These are phyloP conservation scores for Annulohypoxylon moriforme DNA, from an alignment of 495 filamentous ascomycete species.

Conservation along the genomic window DNA sequence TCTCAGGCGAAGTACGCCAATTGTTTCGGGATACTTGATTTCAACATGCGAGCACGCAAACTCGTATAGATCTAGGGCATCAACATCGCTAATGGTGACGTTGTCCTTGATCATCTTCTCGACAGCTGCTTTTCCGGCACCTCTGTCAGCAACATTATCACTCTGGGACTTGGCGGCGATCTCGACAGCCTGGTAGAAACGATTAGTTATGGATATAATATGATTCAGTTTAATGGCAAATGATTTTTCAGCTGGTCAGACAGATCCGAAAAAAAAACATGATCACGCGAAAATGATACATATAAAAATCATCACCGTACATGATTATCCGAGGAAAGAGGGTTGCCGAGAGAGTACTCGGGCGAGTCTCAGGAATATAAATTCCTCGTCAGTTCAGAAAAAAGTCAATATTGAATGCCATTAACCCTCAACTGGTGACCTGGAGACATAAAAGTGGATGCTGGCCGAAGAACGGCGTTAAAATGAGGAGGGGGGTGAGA, in stretches of 20 bases:
- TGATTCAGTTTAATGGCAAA: too few relatives aligned
- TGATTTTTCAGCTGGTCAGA: too few relatives aligned
- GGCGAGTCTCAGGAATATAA: background rate
- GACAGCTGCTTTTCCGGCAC: constrained; percentile 48
- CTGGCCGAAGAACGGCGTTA: background rate
- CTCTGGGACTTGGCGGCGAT: constrained; percentile 57
- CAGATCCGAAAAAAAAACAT: too few relatives aligned
- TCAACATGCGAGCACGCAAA: constrained; percentile 38
- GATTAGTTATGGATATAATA: constrained; percentile 23
- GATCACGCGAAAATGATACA: too few relatives aligned
- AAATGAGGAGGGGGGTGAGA: background rate
- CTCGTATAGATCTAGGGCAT: constrained; percentile 58
- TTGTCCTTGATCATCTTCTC: constrained; percentile 54
- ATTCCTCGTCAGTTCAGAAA: background rate
- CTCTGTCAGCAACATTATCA: constrained; percentile 53
- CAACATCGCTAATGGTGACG: constrained; percentile 51
- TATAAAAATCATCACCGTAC: background rate
- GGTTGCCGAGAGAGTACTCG: background rate
- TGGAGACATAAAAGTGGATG: background rate
- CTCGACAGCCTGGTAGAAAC: constrained; percentile 53
- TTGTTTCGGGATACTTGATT: constrained; percentile 46
- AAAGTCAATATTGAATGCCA: background rate
- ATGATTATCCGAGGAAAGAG: background rate
- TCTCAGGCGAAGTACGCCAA: constrained; percentile 55
- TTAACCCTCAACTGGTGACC: background rate